Conservation (phyloP, 169 alveolate species). For the Eimeria zaria region DNA sequence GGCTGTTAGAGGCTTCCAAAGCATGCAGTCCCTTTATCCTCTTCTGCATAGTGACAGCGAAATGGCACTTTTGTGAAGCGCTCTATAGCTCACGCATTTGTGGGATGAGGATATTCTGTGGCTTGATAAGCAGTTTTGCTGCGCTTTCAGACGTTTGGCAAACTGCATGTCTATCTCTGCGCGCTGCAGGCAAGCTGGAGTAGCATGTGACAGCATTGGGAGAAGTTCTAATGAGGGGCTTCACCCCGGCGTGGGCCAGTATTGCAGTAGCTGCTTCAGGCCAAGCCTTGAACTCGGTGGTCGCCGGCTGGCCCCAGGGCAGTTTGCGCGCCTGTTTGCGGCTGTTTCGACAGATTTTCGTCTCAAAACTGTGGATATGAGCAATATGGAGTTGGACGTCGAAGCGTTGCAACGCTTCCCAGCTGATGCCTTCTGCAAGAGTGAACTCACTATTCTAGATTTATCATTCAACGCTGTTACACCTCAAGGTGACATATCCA, state of each 20-base stretch:
- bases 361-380: constrained; percentile 62
- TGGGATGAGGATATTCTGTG: not conserved
- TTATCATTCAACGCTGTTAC: constrained; percentile 32
- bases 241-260: constrained; percentile 76
- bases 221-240: constrained; percentile 29
- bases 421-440: not conserved
- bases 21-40: too few species aligned
- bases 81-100: not conserved
- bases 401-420: constrained; percentile 50
- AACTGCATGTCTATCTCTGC: not conserved
- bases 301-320: constrained; percentile 38
- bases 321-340: not conserved
- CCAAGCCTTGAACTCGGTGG: constrained; percentile 44
- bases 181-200: constrained; percentile 42
- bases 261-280: constrained; percentile 74
- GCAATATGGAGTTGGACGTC: constrained; percentile 48
- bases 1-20: not conserved
- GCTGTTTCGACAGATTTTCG: constrained; percentile 38
- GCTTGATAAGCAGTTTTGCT: not conserved
- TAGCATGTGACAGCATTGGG: constrained; percentile 47
- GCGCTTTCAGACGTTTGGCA: not conserved
- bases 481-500: not conserved
- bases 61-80: not conserved
- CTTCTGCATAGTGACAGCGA: not conserved
- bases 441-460: constrained; percentile 39